These are phyloP conservation scores for Sarocladiaceae sp. DNA, from an alignment of 2,329 filamentous ascomycete genomes.

Conservation along the genomic window DNA sequence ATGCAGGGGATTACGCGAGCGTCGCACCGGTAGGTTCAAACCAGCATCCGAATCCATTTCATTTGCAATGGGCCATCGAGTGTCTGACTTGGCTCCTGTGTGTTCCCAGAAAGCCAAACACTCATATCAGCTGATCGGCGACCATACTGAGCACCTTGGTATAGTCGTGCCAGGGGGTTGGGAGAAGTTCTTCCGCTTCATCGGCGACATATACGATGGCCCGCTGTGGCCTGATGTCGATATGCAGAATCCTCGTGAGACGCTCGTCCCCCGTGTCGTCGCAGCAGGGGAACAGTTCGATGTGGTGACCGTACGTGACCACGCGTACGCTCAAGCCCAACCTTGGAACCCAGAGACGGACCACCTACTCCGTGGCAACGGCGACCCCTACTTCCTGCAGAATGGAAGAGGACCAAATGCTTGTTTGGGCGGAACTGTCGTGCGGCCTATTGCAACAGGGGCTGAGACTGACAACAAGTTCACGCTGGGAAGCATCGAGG, in stretches of 20 bases:
- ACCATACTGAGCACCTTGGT: not conserved
- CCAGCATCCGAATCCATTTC: not conserved
- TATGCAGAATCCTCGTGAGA: not conserved
- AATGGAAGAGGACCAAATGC: not conserved
- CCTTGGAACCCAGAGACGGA: not conserved
- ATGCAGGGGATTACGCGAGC: not conserved
- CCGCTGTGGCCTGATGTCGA: not conserved
- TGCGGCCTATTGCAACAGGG: not conserved
- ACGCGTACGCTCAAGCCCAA: not conserved
- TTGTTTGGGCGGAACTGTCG: not conserved
- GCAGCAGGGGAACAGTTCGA: not conserved
- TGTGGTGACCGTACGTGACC: not conserved
- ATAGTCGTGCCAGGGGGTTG: not conserved
- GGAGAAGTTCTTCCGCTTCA: not conserved
- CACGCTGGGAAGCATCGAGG: not conserved
- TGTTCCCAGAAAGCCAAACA: not conserved
- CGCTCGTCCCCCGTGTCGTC: not conserved
- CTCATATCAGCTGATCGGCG: not conserved
- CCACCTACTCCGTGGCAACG: not conserved
- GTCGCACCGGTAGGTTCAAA: not conserved
- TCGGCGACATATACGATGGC: not conserved
- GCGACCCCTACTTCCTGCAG: not conserved
- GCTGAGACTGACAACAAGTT: not conserved
- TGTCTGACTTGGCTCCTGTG: not conserved
- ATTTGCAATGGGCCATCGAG: not conserved